A percentile compares a stretch with the other conserved stretches of the same genome.
Evolutionary conservation across 371 early-diverging fungal species (phyloP).

Genomic region (Mortierella sp.): DNA sequence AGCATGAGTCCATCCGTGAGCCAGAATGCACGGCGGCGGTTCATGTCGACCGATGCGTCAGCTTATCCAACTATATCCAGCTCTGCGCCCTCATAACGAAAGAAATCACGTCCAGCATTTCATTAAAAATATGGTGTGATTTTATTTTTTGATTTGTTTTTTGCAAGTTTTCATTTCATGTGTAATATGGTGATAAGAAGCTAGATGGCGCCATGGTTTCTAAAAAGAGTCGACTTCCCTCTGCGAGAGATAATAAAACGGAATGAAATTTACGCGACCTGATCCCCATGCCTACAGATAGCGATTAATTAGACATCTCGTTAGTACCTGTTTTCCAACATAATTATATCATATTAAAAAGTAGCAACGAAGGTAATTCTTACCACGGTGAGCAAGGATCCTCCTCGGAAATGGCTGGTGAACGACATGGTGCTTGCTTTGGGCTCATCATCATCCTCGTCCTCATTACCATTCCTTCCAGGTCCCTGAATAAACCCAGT

Average conservation of each 20-base stretch:
- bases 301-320: not conserved
- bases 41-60: not conserved
- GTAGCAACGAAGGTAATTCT: not conserved
- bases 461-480: constrained; percentile 29
- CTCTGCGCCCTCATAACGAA: constrained; percentile 22
- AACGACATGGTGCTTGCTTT: constrained; percentile 41
- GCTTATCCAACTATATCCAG: constrained; percentile 30
- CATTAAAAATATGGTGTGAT: not conserved
- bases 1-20: constrained; percentile 15
- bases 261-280: constrained; percentile 41
- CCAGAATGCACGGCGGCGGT: constrained; percentile 4
- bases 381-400: constrained; percentile 39
- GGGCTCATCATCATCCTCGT: constrained; percentile 24
- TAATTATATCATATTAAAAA: not conserved
- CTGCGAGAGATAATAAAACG: constrained; percentile 33
- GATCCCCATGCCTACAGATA: constrained; percentile 47
- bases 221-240: constrained; percentile 13
- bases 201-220: not conserved
- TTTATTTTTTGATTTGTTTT: not conserved
- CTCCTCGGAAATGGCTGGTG: constrained; percentile 17
- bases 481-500: constrained; percentile 48
- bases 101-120: not conserved
- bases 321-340: too few species aligned
- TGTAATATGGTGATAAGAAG: not conserved
- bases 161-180: not conserved